phyloP scores from a whole-genome alignment of 73 alveolate genomes.

The Urostyla sp. region DNA sequence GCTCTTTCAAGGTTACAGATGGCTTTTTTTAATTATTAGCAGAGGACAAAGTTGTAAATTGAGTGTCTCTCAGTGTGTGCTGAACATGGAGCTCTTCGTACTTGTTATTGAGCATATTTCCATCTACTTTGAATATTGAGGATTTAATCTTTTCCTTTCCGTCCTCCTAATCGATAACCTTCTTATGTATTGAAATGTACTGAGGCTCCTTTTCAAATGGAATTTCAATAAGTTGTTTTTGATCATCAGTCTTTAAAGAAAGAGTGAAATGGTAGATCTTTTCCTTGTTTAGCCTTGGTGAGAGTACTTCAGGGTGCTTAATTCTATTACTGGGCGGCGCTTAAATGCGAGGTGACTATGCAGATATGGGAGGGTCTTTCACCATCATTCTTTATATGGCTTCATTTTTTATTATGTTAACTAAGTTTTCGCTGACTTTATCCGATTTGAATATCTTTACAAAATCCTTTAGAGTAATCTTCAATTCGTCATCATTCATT shows the following conservation, averaged over 20 bases:
- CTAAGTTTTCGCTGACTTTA: conserved; percentile 58
- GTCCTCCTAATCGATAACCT: conserved; percentile 13
- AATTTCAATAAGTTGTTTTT: conserved; percentile 24
- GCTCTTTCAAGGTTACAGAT: conserved; percentile 50
- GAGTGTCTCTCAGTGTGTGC: no score
- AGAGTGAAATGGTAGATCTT: background rate
- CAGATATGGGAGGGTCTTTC: no score
- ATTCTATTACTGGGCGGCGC: conserved; percentile 39
- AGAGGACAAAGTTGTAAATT: no score
- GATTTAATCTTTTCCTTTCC: conserved; percentile 37
- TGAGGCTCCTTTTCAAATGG: conserved; percentile 49
- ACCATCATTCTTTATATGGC: background rate
- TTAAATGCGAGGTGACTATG: no score
- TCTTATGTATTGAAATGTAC: conserved; percentile 20
- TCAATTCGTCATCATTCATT: conserved; percentile 68
- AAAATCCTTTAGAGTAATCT: conserved; percentile 60
- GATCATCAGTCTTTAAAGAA: conserved; percentile 23
- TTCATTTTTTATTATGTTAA: conserved; percentile 48
- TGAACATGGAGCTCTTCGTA: no score
- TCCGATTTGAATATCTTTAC: conserved; percentile 68
- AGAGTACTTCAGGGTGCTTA: conserved; percentile 24
- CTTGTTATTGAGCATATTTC: no score
- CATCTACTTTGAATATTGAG: conserved; percentile 6
- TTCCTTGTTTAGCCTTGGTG: conserved; percentile 16
- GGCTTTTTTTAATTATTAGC: background rate